phyloP scores from a whole-genome alignment of 768 basidiomycete genomes.

The Pleurotus salmoneostramineus region DNA sequence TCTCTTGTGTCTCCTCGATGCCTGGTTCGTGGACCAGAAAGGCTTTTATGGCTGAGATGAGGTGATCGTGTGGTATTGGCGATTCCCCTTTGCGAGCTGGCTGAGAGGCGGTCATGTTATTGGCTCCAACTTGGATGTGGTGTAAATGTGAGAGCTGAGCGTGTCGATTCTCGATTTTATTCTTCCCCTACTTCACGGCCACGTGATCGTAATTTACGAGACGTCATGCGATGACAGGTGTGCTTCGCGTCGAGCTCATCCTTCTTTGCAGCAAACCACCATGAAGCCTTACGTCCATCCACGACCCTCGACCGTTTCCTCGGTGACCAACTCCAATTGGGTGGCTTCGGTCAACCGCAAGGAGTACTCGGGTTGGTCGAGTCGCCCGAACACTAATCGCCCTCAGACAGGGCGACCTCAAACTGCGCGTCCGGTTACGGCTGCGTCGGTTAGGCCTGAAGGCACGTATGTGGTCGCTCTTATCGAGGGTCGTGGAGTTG shows the following conservation, averaged over 20 bases:
- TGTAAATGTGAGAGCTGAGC: not conserved
- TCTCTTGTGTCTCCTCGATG: not conserved
- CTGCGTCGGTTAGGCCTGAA: constrained; percentile 55
- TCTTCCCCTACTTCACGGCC: not conserved
- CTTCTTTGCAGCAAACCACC: not conserved
- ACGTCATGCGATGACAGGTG: not conserved
- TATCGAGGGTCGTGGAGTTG: constrained; percentile 74
- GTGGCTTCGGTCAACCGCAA: not conserved
- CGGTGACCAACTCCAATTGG: not conserved
- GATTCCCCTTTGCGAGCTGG: not conserved
- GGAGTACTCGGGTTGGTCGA: not conserved
- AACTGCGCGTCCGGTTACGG: constrained; percentile 63
- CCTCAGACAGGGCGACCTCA: constrained; percentile 54
- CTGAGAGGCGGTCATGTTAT: not conserved
- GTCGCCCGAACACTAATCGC: constrained; percentile 25
- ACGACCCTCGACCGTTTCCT: not conserved
- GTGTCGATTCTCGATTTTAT: not conserved
- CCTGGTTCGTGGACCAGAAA: constrained; percentile 4
- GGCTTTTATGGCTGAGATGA: constrained; percentile 1
- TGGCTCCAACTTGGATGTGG: not conserved
- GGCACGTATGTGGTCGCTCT: constrained; percentile 64
- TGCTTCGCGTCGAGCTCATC: not conserved
- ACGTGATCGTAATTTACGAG: not conserved
- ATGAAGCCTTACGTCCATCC: not conserved
- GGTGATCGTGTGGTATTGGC: not conserved